Evolutionary conservation across 306 rosid species (phyloP), one percentile per base, ranked within the genome.

Genomic region (Castanea crenata): DNA sequence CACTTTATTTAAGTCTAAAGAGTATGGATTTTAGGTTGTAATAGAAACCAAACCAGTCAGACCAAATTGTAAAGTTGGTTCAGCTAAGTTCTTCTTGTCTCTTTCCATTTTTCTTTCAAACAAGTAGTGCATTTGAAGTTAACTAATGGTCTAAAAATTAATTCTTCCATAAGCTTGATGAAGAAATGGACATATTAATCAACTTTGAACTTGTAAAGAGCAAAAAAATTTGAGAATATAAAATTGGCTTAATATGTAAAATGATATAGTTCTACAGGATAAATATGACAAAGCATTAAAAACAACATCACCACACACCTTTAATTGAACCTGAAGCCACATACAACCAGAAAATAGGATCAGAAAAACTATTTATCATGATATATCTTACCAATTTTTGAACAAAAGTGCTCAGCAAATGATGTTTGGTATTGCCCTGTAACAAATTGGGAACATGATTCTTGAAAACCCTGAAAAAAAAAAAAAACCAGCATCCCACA

Each of bases 401-500:
- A 83, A 75, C 84, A 65, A 74, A 74, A 77, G 63, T 81, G 76
- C 58, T 81, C 46, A 89, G 83, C 77, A 84, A 69, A 65, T 91
- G 82, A 75, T 86, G 86, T 82, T 84, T 80, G 69, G 88, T 67
- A 75, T 82, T 80, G 44, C 93, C 93, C 88, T 63, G 85, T 44
- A 94, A 84, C 84, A 94, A 79, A 58, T 84, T 83, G 69, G 97
- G 97, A 79, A 90, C 82, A 73, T 82, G 85, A 76, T 92, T 92
- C 91, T 92, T 91, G 90, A 92, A 94, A 65, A 89, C 79, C 99
- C 99, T 94, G 83, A 80, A 91, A 74, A 67, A 61, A 75, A 57
- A 80, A 78, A 32, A 27, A 58, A 76, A 32, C 68, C 69, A 10
- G 16, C 54, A 49, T 12, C 16, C 5, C 4, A 52, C 74, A 68